phyloP scores from a whole-genome alignment of 441 rosid genomes.

The Corymbia calophylla region DNA sequence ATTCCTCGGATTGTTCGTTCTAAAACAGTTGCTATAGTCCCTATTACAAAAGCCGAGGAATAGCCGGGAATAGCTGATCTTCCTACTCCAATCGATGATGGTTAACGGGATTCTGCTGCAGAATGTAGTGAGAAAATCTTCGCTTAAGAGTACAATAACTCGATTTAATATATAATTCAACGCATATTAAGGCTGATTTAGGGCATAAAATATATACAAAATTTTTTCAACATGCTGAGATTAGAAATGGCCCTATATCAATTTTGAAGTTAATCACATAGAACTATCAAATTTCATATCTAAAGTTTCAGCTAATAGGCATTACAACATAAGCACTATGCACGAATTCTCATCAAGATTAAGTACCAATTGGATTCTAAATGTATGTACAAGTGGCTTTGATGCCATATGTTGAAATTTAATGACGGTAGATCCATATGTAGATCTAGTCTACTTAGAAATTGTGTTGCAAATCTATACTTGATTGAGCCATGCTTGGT shows the following conservation, averaged over 20 bases:
- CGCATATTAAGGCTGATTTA: not conserved
- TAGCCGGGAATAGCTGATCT: not conserved
- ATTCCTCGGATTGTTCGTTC: not conserved
- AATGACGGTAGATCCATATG: not conserved
- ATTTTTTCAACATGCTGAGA: not conserved
- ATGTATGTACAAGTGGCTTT: not conserved
- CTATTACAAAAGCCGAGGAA: not conserved
- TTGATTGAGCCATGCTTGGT: not conserved
- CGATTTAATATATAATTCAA: not conserved
- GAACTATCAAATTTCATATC: not conserved
- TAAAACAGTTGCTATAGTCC: accelerated
- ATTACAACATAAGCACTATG: not conserved
- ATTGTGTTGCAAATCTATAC: not conserved
- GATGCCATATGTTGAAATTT: not conserved
- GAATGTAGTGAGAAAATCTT: not conserved
- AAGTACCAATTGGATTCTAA: not conserved
- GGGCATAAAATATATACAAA: not conserved
- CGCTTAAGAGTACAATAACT: not conserved
- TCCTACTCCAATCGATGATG: not conserved
- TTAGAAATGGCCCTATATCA: not conserved
- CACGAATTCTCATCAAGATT: not conserved
- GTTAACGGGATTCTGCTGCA: not conserved
- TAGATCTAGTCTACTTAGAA: not conserved
- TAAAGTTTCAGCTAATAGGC: not conserved
- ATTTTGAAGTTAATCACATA: not conserved